Percentiles rank a stretch among this genome's conserved stretches.
These are phyloP conservation scores for Digitaria exilis DNA, from an alignment of 202 grass and related monocot genomes.

Conservation along the genomic window DNA sequence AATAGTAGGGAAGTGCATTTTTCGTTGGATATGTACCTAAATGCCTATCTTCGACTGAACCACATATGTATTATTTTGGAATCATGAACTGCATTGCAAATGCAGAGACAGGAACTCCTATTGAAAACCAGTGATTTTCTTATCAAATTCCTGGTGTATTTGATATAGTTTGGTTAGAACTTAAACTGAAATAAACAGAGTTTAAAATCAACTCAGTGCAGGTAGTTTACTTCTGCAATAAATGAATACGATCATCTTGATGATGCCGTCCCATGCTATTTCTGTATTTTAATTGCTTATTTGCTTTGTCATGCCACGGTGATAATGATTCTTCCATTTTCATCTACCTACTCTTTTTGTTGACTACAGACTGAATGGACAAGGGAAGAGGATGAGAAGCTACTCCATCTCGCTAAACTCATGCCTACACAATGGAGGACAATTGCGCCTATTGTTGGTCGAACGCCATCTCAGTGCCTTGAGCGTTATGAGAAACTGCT, in stretches of 20 bases:
- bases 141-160: background rate
- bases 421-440: slow-evolving; percentile 99
- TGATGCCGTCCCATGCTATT: background rate
- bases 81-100: background rate
- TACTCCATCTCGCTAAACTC: slow-evolving; percentile 96
- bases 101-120: background rate
- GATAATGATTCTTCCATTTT: background rate
- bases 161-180: background rate
- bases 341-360: slow-evolving; percentile 29
- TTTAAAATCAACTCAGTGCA: background rate
- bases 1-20: background rate
- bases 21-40: background rate
- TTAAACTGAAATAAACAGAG: background rate
- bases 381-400: slow-evolving; percentile 93
- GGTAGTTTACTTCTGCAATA: background rate
- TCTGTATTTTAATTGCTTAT: background rate
- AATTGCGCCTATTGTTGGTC: slow-evolving; percentile 92
- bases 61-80: background rate
- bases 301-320: background rate
- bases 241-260: background rate
- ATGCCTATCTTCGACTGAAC: background rate
- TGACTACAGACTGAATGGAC: slow-evolving; percentile 91
- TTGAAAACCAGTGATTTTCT: background rate
- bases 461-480: slow-evolving; percentile 86
- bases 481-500: slow-evolving; percentile 90